Percentiles rank a stretch among this genome's conserved stretches.
phyloP scores from a whole-genome alignment of 2,329 filamentous ascomycete species.

The Leptodontidium sp. region DNA sequence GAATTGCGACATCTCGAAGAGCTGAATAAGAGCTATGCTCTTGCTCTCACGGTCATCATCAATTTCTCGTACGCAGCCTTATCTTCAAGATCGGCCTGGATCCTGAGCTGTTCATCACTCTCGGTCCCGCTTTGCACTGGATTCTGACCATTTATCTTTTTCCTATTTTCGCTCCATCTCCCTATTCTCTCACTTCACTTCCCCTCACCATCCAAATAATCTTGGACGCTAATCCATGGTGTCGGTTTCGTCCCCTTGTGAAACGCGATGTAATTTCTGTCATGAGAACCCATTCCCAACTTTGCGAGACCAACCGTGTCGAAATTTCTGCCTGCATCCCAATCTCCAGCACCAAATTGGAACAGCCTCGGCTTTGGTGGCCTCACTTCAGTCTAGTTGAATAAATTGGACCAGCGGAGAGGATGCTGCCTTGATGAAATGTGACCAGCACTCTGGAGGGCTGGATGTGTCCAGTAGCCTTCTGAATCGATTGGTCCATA shows the following conservation, averaged over 20 bases:
- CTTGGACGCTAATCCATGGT: no score
- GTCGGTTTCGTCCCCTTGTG: background rate
- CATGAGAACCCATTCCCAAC: background rate
- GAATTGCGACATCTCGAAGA: no score
- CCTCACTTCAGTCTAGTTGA: background rate
- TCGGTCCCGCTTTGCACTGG: background rate
- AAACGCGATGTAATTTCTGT: background rate
- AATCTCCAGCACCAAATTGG: background rate
- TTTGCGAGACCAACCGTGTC: background rate
- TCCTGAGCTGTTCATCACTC: background rate
- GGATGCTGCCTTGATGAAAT: background rate
- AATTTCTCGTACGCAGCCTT: background rate
- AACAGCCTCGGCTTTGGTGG: background rate
- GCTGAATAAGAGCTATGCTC: no score
- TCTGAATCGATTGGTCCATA: slow-evolving; percentile 15
- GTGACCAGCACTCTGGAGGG: background rate
- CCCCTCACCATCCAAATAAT: background rate
- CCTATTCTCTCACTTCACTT: background rate
- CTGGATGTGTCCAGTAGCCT: background rate
- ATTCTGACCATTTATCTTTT: background rate
- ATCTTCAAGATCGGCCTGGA: background rate
- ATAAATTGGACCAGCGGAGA: slow-evolving; percentile 4
- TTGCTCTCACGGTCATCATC: no score
- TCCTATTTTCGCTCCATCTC: background rate
- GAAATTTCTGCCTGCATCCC: background rate